phyloP scores from a whole-genome alignment of 495 filamentous ascomycete species.

The Daldinia loculata region DNA sequence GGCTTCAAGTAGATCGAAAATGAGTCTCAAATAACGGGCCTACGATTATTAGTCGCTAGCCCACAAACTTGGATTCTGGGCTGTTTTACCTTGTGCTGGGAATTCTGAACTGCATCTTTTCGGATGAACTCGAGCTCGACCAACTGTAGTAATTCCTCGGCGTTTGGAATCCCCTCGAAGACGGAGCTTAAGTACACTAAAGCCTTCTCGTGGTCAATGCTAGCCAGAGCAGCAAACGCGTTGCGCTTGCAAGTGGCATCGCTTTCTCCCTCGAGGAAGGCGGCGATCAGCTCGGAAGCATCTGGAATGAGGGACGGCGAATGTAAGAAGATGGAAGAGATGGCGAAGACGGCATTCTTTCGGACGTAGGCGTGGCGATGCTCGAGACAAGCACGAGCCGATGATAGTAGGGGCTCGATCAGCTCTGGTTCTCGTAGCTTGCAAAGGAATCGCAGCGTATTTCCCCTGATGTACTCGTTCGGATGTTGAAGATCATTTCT shows the following conservation, averaged over 20 bases:
- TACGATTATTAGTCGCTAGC: conserved; percentile 53
- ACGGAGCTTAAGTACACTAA: conserved; percentile 88
- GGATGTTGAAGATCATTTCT: conserved; percentile 96
- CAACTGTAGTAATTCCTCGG: conserved; percentile 91
- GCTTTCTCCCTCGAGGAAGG: conserved; percentile 89
- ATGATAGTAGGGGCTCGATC: conserved; percentile 92
- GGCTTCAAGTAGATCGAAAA: conserved; percentile 96
- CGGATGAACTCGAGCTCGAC: conserved; percentile 96
- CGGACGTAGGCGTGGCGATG: conserved; percentile 97
- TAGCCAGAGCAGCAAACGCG: conserved; percentile 89
- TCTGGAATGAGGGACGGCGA: conserved; percentile 93
- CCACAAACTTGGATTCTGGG: conserved; percentile 20
- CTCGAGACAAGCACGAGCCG: conserved; percentile 88
- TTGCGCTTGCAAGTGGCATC: conserved; percentile 98
- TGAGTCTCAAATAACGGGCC: conserved; percentile 90
- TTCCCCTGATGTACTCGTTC: conserved; percentile 98
- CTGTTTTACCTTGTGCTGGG: conserved; percentile 81
- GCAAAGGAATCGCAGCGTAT: conserved; percentile 94
- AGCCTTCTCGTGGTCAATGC: conserved; percentile 92
- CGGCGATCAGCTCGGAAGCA: conserved; percentile 89
- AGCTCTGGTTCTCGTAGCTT: conserved; percentile 97
- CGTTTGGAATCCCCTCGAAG: conserved; percentile 93
- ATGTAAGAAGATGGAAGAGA: conserved; percentile 92
- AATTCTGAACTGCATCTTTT: conserved; percentile 95
- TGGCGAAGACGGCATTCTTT: conserved; percentile 96